Evolutionary conservation across 1,284 basidiomycete species (phyloP).

Genomic region (Apiotrichum domesticum): DNA sequence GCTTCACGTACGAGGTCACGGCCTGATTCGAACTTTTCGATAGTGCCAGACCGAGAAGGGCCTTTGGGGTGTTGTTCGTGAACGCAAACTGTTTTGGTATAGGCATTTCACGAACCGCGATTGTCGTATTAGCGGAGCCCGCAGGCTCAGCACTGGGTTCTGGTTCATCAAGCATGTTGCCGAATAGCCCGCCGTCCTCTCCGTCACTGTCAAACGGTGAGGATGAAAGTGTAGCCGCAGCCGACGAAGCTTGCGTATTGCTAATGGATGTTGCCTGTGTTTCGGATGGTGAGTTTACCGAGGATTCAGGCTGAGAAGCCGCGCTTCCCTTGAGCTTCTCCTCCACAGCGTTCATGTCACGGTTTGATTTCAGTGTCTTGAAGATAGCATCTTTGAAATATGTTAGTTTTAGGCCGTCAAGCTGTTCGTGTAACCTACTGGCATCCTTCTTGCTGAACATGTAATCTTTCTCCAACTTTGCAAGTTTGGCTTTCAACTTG

Average conservation of each 20-base stretch:
- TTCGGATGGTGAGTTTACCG: neutral
- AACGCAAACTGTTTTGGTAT: conserved; percentile 71
- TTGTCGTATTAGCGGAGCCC: conserved; percentile 51
- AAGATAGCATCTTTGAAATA: conserved; percentile 53
- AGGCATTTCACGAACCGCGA: conserved; percentile 66
- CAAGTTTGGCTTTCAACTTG: conserved; percentile 55
- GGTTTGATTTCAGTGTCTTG: conserved; percentile 55
- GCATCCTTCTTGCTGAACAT: conserved; percentile 68
- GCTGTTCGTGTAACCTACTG: conserved; percentile 21
- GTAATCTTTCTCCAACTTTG: conserved; percentile 60
- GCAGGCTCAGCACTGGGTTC: conserved; percentile 45
- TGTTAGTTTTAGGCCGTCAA: too few species aligned
- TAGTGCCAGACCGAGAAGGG: conserved; percentile 24
- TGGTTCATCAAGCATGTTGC: conserved; percentile 67
- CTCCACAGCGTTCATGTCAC: conserved; percentile 53
- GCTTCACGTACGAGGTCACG: conserved; percentile 58
- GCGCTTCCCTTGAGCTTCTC: conserved; percentile 52
- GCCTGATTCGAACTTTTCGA: conserved; percentile 62
- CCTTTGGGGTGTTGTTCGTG: conserved; percentile 32
- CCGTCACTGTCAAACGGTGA: conserved; percentile 36
- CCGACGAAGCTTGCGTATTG: neutral
- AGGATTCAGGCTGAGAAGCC: neutral
- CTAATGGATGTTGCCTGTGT: neutral
- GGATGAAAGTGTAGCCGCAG: neutral
- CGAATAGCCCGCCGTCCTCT: conserved; percentile 62